Conservation (phyloP, 2,329 filamentous ascomycete species). For the Colletotrichum shisoi region DNA sequence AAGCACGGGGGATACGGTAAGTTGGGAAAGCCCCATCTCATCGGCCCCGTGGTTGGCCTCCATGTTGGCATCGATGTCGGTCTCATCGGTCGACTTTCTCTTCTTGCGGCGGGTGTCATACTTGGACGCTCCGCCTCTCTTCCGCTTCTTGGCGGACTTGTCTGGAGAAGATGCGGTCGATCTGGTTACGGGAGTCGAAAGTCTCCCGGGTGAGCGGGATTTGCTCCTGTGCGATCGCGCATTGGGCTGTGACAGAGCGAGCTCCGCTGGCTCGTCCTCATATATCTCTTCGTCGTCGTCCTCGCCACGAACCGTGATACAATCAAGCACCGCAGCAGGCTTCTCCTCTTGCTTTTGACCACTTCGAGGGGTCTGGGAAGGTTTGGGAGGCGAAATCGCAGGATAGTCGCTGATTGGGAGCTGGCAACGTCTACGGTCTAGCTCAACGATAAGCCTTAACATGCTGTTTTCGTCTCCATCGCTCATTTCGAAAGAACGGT, state of each 20-base stretch:
- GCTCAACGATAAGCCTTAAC: conserved; percentile 58
- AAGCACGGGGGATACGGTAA: conserved; percentile 13
- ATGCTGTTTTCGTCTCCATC: conserved; percentile 59
- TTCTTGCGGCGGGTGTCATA: conserved; percentile 43
- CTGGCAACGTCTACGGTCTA: conserved; percentile 54
- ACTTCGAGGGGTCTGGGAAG: conserved; percentile 15
- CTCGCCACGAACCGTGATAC: conserved; percentile 46
- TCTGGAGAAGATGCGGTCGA: conserved; percentile 40
- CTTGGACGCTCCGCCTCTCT: conserved; percentile 43
- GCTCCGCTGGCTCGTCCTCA: conserved; percentile 30
- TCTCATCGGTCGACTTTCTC: conserved; percentile 37
- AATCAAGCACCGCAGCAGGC: conserved; percentile 45
- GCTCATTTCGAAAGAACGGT: conserved; percentile 52
- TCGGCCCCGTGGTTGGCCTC: conserved; percentile 11
- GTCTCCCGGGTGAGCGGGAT: conserved; percentile 28
- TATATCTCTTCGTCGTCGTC: conserved; percentile 41
- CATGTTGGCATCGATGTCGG: neutral
- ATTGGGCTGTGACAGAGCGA: conserved; percentile 29
- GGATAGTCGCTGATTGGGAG: conserved; percentile 42
- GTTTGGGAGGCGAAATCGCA: conserved; percentile 46
- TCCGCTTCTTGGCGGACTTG: conserved; percentile 44
- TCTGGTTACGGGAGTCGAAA: conserved; percentile 36
- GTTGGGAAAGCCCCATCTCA: conserved; percentile 9
- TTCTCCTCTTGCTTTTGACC: conserved; percentile 39
- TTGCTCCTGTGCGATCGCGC: conserved; percentile 24